Evolutionary conservation across 78 protist genomes (phyloP), one percentile per base, ranked within the genome.

Genomic region (Ministeria vibrans): DNA sequence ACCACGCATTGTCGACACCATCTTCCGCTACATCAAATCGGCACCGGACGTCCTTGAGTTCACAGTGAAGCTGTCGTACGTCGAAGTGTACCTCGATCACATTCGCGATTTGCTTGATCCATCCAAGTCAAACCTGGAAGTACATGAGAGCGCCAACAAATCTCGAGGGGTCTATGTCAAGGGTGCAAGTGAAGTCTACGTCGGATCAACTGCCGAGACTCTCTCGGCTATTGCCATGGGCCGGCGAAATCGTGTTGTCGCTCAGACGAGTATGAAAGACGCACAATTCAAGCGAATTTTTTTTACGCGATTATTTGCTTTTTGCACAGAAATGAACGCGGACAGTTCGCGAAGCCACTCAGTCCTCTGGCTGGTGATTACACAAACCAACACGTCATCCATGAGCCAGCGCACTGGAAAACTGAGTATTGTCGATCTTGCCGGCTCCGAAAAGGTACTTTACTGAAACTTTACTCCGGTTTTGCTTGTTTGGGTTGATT

Each of bases 21-120:
- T 78, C 23, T 78, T 78, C 51, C 15, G 1, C 20, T 44, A 42
- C 64, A 76, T 76, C 23, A 34, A 0, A 3, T 1, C 2, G 5
- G 80, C 80, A 0, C 73, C 71, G 30, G 59, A 39, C 1, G 32
- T 0, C 28, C 45, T 49, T 38, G 75, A 78, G 32, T 76, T 71
- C 55, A 70, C 80, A 32, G 42, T 87, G 49, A 0, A 20, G 13
- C 61, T 77, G 39, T 36, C 76, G 27, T 87, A 76, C 68, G 9
- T 87, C 5, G 91, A 87, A 44, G 84, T 87, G 61, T 87, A 87
- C 78, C 30, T 83, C 44, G 91, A 87, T 43, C 39, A 55, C 9
- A 42, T 87, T 22, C 62, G 43, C 1, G 91, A 87, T 32, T 76
- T 87, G 43, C 73, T 87, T 7, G 41, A 49, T 42, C 13, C 6